phyloP scores from a whole-genome alignment of 2,329 filamentous ascomycete genomes.

The Aspergillus ochraceus region DNA sequence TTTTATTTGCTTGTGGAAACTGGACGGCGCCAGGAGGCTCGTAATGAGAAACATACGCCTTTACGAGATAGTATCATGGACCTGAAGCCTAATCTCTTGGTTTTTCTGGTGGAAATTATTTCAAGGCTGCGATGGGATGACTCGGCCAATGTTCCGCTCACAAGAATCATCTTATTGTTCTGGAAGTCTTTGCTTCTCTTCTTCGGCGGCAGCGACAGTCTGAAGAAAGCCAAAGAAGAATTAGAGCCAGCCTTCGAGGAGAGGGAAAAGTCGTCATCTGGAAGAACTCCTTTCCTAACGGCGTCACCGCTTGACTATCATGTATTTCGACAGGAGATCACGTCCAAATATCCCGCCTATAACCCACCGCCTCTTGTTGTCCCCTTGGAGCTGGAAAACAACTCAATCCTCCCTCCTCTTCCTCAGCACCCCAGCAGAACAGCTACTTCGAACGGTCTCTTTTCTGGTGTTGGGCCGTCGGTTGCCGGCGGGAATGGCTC shows the following conservation, averaged over 20 bases:
- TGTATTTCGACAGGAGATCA: constrained; percentile 92
- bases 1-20: constrained; percentile 46
- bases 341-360: constrained; percentile 96
- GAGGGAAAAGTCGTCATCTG: constrained; percentile 43
- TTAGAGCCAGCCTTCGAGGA: constrained; percentile 58
- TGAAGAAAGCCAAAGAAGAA: constrained; percentile 71
- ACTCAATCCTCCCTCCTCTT: constrained; percentile 82
- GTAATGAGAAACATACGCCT: constrained; percentile 23
- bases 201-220: constrained; percentile 75
- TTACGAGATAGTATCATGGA: constrained; percentile 46
- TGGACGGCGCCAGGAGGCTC: constrained; percentile 37
- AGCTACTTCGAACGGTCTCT: constrained; percentile 62
- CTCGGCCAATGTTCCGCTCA: constrained; percentile 54
- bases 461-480: constrained; percentile 55
- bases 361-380: constrained; percentile 81
- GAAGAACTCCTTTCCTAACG: constrained; percentile 76
- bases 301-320: constrained; percentile 96
- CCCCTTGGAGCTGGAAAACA: constrained; percentile 85
- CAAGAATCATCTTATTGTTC: constrained; percentile 75
- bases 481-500: constrained; percentile 55
- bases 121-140: constrained; percentile 71
- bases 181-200: constrained; percentile 90
- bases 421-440: constrained; percentile 69
- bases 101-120: constrained; percentile 69
- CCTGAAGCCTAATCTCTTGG: constrained; percentile 67